Evolutionary conservation across 2,329 filamentous ascomycete genomes (phyloP).

Genomic region (Pseudocercospora fuligena): DNA sequence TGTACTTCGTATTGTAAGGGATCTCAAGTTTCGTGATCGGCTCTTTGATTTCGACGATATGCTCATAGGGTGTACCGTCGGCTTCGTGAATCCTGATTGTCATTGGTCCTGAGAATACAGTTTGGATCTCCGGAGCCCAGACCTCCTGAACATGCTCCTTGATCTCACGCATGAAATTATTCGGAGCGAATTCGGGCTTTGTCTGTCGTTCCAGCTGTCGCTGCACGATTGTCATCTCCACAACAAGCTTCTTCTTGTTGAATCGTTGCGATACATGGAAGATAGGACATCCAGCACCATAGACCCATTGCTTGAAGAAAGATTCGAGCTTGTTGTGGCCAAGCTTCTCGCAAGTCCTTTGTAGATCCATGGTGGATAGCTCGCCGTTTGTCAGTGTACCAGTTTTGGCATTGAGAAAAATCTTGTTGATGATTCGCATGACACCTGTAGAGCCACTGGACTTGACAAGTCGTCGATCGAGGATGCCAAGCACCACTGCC

Average conservation of each 20-base stretch:
- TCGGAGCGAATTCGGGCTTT: constrained; percentile 66
- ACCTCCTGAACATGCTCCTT: constrained; percentile 78
- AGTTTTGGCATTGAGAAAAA: constrained; percentile 84
- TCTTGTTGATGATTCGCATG: constrained; percentile 80
- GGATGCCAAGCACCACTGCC: constrained; percentile 86
- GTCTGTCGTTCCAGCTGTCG: constrained; percentile 64
- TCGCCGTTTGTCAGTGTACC: constrained; percentile 72
- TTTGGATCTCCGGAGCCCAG: constrained; percentile 61
- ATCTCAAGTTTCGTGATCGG: constrained; percentile 86
- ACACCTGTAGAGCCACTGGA: constrained; percentile 83
- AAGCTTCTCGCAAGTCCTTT: constrained; percentile 83
- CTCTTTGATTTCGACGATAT: constrained; percentile 94
- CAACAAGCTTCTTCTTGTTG: constrained; percentile 95
- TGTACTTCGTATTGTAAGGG: constrained; percentile 99
- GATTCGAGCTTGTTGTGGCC: constrained; percentile 84
- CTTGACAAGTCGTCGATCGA: constrained; percentile 90
- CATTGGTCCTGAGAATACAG: constrained; percentile 94
- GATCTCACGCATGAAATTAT: constrained; percentile 81
- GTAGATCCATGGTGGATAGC: constrained; percentile 78
- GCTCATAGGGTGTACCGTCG: constrained; percentile 96
- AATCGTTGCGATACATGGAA: constrained; percentile 88
- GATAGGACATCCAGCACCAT: constrained; percentile 83
- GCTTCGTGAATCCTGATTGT: constrained; percentile 97
- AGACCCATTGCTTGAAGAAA: constrained; percentile 94
- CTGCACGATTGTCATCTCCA: constrained; percentile 88